Evolutionary conservation across 1,284 basidiomycete genomes (phyloP).

Genomic region (Pseudozyma pruni): DNA sequence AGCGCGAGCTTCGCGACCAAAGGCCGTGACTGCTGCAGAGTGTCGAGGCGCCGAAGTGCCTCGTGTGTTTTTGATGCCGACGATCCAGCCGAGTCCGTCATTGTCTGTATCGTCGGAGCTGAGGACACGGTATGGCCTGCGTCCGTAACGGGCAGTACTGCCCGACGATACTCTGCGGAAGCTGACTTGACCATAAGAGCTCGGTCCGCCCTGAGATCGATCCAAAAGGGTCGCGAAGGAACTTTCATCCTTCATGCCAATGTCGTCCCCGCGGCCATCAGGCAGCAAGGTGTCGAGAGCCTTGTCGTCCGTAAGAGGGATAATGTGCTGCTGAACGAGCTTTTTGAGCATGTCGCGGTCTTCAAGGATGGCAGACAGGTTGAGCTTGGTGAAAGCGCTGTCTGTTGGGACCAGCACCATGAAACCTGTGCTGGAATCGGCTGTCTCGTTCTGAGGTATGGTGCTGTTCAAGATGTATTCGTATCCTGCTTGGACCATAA

Average conservation of each 20-base stretch:
- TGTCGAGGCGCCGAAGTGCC: constrained; percentile 77
- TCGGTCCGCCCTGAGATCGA: constrained; percentile 48
- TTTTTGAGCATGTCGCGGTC: constrained; percentile 71
- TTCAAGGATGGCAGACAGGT: constrained; percentile 79
- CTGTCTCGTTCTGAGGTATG: constrained; percentile 9
- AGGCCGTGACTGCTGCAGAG: constrained; percentile 80
- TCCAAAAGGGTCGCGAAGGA: constrained; percentile 56
- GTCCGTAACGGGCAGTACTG: constrained; percentile 12
- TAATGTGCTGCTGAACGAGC: constrained; percentile 88
- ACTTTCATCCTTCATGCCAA: constrained; percentile 48
- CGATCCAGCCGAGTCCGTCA: constrained; percentile 74
- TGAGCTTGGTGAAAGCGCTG: constrained; percentile 87
- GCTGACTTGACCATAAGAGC: constrained; percentile 52
- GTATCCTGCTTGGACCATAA: constrained; percentile 73
- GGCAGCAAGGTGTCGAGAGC: constrained; percentile 29
- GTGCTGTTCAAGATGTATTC: constrained; percentile 90
- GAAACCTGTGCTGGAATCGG: constrained; percentile 12
- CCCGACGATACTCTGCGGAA: constrained; percentile 41
- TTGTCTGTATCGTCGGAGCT: constrained; percentile 5
- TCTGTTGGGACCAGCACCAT: constrained; percentile 86
- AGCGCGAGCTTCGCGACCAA: constrained; percentile 79
- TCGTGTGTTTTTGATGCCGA: constrained; percentile 90
- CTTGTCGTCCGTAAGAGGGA: constrained; percentile 72
- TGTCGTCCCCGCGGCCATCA: constrained; percentile 26
- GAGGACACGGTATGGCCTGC: background rate